These are phyloP conservation scores for Avena atlantica DNA, from an alignment of 176 grass and related monocot species.

Conservation along the genomic window DNA sequence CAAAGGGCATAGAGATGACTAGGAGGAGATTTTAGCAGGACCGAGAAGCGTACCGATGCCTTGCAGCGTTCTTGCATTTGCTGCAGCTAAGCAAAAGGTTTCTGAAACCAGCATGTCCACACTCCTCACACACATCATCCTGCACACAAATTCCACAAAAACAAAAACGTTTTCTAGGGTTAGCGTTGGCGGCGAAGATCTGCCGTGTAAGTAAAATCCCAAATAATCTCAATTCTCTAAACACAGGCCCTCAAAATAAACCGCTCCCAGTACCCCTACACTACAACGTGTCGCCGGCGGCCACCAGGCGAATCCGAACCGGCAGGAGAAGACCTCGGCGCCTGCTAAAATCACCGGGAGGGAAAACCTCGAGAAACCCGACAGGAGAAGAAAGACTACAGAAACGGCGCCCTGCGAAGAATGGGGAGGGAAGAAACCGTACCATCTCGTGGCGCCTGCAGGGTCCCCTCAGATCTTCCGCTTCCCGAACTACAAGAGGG, in stretches of 20 bases:
- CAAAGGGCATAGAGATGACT: background rate
- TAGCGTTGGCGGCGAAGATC: background rate
- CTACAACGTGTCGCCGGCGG: background rate
- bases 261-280: background rate
- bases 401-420: background rate
- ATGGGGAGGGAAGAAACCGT: background rate
- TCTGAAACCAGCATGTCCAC: background rate
- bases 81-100: background rate
- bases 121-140: slow-evolving; percentile 17
- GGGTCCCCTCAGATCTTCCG: background rate
- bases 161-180: background rate
- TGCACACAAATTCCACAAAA: background rate
- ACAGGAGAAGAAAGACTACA: background rate
- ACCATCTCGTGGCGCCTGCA: slow-evolving; percentile 14
- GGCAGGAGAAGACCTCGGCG: too few species aligned
- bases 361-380: slow-evolving; percentile 2
- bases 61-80: background rate
- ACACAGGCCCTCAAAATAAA: background rate
- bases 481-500: background rate
- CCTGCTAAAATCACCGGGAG: background rate
- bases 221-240: background rate
- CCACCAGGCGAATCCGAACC: background rate
- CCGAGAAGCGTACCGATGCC: background rate
- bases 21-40: background rate
- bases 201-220: background rate